A percentile compares a stretch with the other conserved stretches of the same genome.
Evolutionary conservation across 345 rosid species (phyloP).

Genomic region (Kernera saxatilis): DNA sequence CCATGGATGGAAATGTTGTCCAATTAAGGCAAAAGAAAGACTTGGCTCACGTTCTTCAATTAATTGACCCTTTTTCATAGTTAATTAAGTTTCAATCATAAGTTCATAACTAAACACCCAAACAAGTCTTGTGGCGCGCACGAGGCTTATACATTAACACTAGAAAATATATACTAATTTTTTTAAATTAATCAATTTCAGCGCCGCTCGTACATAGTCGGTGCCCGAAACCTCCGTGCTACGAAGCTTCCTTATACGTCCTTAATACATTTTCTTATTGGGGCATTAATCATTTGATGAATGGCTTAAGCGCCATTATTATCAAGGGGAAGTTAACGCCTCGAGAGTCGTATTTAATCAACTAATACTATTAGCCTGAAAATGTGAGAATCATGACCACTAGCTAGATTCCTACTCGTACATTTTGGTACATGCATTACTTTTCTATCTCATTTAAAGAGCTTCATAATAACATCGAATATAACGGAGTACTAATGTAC

Average conservation of each 20-base stretch:
- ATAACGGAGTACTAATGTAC: neutral
- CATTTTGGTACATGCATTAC: constrained; percentile 28
- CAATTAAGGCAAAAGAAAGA: constrained; percentile 37
- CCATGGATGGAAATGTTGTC: constrained; percentile 9
- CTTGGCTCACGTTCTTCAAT: constrained; percentile 37
- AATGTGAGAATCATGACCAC: constrained; percentile 11
- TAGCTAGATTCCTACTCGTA: constrained; percentile 18
- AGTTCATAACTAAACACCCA: constrained; percentile 19
- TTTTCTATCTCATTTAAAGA: neutral
- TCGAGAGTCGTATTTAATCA: neutral
- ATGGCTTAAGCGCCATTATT: neutral
- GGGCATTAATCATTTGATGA: constrained; percentile 24
- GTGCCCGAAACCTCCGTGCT: constrained; percentile 37
- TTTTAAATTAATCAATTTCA: neutral
- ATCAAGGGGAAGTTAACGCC: neutral
- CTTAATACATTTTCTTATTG: neutral
- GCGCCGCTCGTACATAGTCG: constrained; percentile 41
- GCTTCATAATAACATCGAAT: constrained; percentile 11
- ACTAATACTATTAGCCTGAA: neutral
- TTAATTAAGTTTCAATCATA: constrained; percentile 21
- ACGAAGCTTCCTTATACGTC: constrained; percentile 38
- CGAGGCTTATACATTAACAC: constrained; percentile 20
- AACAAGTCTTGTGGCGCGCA: constrained; percentile 38
- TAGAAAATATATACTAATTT: no score
- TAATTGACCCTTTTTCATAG: neutral